Base-by-base conservation (phyloP, 495 filamentous ascomycete species). In the Penicillium coffeae region DNA sequence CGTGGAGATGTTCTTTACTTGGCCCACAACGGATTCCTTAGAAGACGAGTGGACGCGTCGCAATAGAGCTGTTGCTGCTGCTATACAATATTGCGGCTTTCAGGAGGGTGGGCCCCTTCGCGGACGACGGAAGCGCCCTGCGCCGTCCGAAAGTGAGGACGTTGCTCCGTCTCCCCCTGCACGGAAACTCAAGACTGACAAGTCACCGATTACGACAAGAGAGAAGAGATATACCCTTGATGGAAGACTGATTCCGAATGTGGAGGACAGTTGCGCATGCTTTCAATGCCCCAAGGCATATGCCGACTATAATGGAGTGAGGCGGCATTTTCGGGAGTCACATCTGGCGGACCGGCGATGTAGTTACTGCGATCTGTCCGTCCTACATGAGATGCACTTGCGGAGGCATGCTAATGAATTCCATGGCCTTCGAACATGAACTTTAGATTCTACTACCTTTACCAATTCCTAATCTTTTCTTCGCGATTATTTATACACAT, bases 1-100 rank as follows among this genome's bases (percentile, higher is more conserved):
- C 13, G 21, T 61, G 20, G 52, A 55, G 45, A 62, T 42, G n/a
- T 55, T 64, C 34, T 44, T 64, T 33, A 59, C 61, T 34, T 64
- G 46, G 55, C 61, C 61, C n/a, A 59, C 48, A 20, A 57, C 61
- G 33, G 13, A 45, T 33, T 64, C 42, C 33, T 35, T 62, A 42
- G 62, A 64, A 50, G 47, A 39, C 8, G 48, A 62, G 43, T 64
- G 51, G 57, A 42, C 37, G 27, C 47, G 52, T 35, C 58, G 58
- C 16, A 55, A 59, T 34, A 49, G 36, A 38, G 60, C 60, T 43
- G 39, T 50, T 21, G 45, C 47, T 39, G 47, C 60, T 18, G 47
- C 44, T n/a, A 45, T 38, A 36, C 42, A 52, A 34, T 61, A 62
- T 50, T 65, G 46, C 46, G 42, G 42, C 35, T 45, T 58, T 43